phyloP scores from a whole-genome alignment of 2,329 filamentous ascomycete species.

The Epichloe sp. region DNA sequence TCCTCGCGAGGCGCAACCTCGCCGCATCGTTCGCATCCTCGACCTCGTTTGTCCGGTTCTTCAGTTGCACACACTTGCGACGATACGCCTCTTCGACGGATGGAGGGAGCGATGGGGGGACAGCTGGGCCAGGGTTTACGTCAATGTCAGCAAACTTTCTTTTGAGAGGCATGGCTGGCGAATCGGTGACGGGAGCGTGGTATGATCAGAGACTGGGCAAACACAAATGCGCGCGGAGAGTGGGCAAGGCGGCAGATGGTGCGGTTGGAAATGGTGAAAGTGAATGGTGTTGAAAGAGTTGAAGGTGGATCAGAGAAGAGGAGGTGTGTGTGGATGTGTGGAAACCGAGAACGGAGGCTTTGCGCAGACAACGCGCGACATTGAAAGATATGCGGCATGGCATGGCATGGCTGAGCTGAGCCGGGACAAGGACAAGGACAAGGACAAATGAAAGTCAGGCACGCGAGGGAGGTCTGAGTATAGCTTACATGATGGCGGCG shows the following conservation, averaged over 20 bases:
- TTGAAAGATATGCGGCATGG: neutral
- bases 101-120: conserved; percentile 57
- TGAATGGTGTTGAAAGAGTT: no score
- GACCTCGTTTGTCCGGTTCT: conserved; percentile 81
- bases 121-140: conserved; percentile 20
- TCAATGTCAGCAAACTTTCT: conserved; percentile 25
- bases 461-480: conserved; percentile 6
- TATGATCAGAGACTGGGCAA: neutral
- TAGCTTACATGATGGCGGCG: conserved; percentile 17
- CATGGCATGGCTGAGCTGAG: no score
- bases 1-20: conserved; percentile 61
- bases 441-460: neutral
- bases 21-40: conserved; percentile 83
- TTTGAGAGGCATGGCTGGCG: conserved; percentile 21
- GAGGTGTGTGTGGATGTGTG: no score
- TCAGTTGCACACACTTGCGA: conserved; percentile 89
- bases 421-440: neutral
- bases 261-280: neutral
- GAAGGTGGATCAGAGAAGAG: no score
- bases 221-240: neutral
- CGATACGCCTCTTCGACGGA: conserved; percentile 94
- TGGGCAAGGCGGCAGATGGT: no score
- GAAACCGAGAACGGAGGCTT: conserved; percentile 2
- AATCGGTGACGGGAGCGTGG: neutral
- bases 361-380: neutral